These are phyloP conservation scores for Sclerotinia nivalis DNA, from an alignment of 2,329 filamentous ascomycete species.

Conservation along the genomic window DNA sequence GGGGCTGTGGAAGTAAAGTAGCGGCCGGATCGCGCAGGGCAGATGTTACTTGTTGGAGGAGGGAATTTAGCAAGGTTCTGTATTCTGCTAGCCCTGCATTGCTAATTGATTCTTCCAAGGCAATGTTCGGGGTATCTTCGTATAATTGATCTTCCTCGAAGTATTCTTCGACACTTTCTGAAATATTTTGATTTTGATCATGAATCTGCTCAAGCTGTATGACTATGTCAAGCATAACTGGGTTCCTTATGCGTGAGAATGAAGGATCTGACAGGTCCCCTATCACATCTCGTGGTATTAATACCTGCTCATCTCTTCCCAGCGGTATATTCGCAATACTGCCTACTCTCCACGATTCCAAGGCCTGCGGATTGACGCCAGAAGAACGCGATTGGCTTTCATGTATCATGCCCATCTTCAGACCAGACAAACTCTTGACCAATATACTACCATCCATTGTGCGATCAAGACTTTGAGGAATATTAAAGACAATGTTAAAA, in stretches of 20 bases:
- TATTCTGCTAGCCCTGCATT: slow-evolving; percentile 38
- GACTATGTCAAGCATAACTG: slow-evolving; percentile 71
- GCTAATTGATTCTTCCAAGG: slow-evolving; percentile 26
- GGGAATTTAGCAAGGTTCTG: slow-evolving; percentile 46
- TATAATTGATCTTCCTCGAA: slow-evolving; percentile 30
- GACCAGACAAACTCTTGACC: slow-evolving; percentile 55
- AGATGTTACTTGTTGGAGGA: slow-evolving; percentile 53
- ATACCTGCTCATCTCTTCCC: slow-evolving; percentile 84
- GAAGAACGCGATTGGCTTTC: slow-evolving; percentile 50
- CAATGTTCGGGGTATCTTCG: slow-evolving; percentile 19
- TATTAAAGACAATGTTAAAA: slow-evolving; percentile 46
- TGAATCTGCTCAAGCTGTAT: slow-evolving; percentile 48
- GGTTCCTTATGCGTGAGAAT: slow-evolving; percentile 76
- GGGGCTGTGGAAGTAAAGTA: slow-evolving; percentile 44
- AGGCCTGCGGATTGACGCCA: slow-evolving; percentile 41
- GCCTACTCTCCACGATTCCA: slow-evolving; percentile 67
- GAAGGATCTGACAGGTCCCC: slow-evolving; percentile 78
- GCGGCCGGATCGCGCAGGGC: slow-evolving; percentile 49
- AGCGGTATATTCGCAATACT: slow-evolving; percentile 79
- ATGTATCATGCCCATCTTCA: slow-evolving; percentile 67
- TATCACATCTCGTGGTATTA: slow-evolving; percentile 73
- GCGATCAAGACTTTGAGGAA: slow-evolving; percentile 50
- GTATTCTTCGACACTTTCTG: slow-evolving; percentile 30
- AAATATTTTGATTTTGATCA: slow-evolving; percentile 29
- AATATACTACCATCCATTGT: slow-evolving; percentile 49